phyloP scores from a whole-genome alignment of 2,329 filamentous ascomycete species.

The Epichloe bromicola region DNA sequence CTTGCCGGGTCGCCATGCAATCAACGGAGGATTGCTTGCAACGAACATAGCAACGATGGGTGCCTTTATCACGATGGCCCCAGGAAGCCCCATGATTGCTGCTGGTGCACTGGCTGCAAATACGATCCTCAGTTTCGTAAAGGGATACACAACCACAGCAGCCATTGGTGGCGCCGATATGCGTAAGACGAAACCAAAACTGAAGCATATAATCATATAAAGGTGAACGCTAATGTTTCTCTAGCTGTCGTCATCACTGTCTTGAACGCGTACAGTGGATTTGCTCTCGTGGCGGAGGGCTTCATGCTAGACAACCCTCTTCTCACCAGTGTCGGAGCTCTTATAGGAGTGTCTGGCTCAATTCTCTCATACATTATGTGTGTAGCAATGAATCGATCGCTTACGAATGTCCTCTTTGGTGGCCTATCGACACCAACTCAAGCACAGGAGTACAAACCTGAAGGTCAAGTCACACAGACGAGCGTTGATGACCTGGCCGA shows the following conservation, averaged over 20 bases:
- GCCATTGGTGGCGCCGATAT: conserved; percentile 91
- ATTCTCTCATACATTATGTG: conserved; percentile 83
- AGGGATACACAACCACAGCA: conserved; percentile 77
- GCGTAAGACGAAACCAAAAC: conserved; percentile 32
- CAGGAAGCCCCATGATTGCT: conserved; percentile 65
- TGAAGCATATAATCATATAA: not conserved
- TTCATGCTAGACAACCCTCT: conserved; percentile 85
- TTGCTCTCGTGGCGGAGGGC: conserved; percentile 78
- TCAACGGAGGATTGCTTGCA: conserved; percentile 64
- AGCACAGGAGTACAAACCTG: conserved; percentile 55
- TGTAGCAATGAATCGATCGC: conserved; percentile 79
- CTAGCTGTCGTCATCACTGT: conserved; percentile 73
- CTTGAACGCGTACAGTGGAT: conserved; percentile 81
- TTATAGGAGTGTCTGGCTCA: conserved; percentile 80
- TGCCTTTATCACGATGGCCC: conserved; percentile 69
- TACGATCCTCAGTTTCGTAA: conserved; percentile 65
- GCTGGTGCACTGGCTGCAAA: conserved; percentile 67
- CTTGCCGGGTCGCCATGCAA: conserved; percentile 59
- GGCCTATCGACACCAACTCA: conserved; percentile 47
- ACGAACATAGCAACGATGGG: conserved; percentile 75
- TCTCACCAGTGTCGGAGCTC: conserved; percentile 69
- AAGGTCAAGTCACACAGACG: conserved; percentile 67
- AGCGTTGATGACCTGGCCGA: conserved; percentile 73
- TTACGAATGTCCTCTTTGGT: conserved; percentile 83
- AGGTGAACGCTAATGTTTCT: conserved; percentile 5